Conservation (phyloP, 2,329 filamentous ascomycete species). For the Nigrospora sphaerica region DNA sequence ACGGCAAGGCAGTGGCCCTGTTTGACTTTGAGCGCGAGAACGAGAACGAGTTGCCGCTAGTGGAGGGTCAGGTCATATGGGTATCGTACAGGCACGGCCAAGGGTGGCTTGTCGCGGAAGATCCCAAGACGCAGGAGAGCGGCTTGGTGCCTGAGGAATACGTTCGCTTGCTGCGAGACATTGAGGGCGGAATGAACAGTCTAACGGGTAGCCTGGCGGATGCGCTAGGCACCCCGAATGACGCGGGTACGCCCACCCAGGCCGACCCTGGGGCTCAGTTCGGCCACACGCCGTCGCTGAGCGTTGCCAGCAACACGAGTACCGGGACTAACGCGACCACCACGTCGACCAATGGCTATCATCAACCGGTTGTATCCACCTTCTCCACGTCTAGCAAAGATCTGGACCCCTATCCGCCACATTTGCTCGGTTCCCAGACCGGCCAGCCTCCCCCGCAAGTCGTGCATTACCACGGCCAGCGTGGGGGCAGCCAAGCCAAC, state of each 20-base stretch:
- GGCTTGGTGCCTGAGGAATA: slow-evolving; percentile 96
- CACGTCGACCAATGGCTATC: slow-evolving; percentile 51
- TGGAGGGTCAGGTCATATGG: slow-evolving; percentile 93
- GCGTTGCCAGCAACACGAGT: slow-evolving; percentile 25
- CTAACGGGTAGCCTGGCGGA: slow-evolving; percentile 55
- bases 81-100: slow-evolving; percentile 94
- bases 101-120: slow-evolving; percentile 95
- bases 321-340: no score
- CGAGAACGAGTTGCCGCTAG: slow-evolving; percentile 87
- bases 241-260: slow-evolving; percentile 55
- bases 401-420: slow-evolving; percentile 60
- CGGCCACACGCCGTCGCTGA: slow-evolving; percentile 33
- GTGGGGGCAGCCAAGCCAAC: slow-evolving; percentile 60
- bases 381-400: slow-evolving; percentile 67
- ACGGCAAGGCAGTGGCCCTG: slow-evolving; percentile 89
- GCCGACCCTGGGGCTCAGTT: slow-evolving; percentile 40
- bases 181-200: slow-evolving; percentile 80
- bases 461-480: slow-evolving; percentile 60
- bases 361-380: slow-evolving; percentile 60
- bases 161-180: slow-evolving; percentile 83
- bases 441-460: slow-evolving; percentile 60
- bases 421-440: slow-evolving; percentile 54
- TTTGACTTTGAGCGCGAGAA: slow-evolving; percentile 96
- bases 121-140: slow-evolving; percentile 88
- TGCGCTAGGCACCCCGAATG: slow-evolving; percentile 42